phyloP scores from a whole-genome alignment of 2,329 filamentous ascomycete genomes.

The Acrocalymma vagum region DNA sequence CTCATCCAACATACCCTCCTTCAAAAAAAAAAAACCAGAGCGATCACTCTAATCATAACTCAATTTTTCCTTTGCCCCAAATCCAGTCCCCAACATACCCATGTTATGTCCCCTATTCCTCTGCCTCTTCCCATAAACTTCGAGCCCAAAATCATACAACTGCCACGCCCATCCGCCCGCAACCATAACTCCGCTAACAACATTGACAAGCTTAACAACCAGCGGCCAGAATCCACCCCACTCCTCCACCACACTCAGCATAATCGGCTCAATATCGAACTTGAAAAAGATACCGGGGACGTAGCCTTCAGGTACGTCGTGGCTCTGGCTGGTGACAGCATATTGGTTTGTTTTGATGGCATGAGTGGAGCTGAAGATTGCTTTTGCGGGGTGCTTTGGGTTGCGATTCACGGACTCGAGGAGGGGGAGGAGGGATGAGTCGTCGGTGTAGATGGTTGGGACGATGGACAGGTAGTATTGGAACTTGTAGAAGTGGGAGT shows the following conservation, averaged over 20 bases:
- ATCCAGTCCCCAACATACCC: slow-evolving; percentile 56
- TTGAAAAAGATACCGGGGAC: slow-evolving; percentile 97
- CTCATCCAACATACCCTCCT: too few species aligned
- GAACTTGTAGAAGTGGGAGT: slow-evolving; percentile 89
- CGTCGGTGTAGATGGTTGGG: slow-evolving; percentile 83
- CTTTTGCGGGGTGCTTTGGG: slow-evolving; percentile 45
- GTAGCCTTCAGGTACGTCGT: slow-evolving; percentile 70
- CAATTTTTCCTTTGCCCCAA: slow-evolving; percentile 24
- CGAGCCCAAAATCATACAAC: slow-evolving; percentile 76
- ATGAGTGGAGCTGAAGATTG: slow-evolving; percentile 50
- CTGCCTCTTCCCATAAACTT: slow-evolving; percentile 55
- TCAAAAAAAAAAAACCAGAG: too few species aligned
- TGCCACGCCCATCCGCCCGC: slow-evolving; percentile 94
- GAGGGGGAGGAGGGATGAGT: slow-evolving; percentile 57
- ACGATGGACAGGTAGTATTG: slow-evolving; percentile 98
- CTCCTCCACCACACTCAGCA: slow-evolving; percentile 84
- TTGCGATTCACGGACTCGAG: slow-evolving; percentile 46
- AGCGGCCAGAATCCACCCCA: slow-evolving; percentile 78
- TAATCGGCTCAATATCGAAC: slow-evolving; percentile 96
- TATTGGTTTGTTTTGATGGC: slow-evolving; percentile 96
- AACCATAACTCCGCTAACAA: slow-evolving; percentile 88
- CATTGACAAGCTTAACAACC: slow-evolving; percentile 85
- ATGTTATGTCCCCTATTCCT: slow-evolving; percentile 51
- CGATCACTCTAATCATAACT: slow-evolving; percentile 22
- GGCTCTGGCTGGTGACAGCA: slow-evolving; percentile 89